phyloP scores from a whole-genome alignment of 2,329 filamentous ascomycete genomes.

The Spiromastix sp. region DNA sequence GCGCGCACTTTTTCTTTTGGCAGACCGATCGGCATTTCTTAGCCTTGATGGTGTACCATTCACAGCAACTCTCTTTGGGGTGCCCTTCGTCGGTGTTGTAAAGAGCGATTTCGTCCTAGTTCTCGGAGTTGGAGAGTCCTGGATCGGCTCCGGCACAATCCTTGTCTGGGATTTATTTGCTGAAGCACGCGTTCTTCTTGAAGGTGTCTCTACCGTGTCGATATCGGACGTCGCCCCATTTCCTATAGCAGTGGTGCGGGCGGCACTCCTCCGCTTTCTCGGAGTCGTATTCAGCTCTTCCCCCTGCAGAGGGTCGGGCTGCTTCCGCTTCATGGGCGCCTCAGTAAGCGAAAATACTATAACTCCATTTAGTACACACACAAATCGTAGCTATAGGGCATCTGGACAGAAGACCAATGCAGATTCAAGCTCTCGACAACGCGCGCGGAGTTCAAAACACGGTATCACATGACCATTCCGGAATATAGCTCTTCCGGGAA shows the following conservation, averaged over 20 bases:
- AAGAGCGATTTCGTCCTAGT: conserved; percentile 28
- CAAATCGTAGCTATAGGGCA: too few relatives aligned
- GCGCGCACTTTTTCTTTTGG: conserved; percentile 72
- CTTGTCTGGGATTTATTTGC: conserved; percentile 20
- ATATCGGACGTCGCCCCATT: conserved; percentile 13
- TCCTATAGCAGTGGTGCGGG: conserved; percentile 15
- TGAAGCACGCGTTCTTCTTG: conserved; percentile 19
- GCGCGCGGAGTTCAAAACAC: too few relatives aligned
- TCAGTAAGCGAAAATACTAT: background rate
- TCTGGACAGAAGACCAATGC: too few relatives aligned
- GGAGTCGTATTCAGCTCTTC: conserved; percentile 28
- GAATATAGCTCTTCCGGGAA: too few relatives aligned
- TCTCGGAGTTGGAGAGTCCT: conserved; percentile 28
- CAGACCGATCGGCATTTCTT: conserved; percentile 71
- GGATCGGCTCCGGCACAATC: conserved; percentile 23
- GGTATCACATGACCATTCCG: too few relatives aligned
- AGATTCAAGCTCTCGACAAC: too few relatives aligned
- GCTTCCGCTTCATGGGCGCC: conserved; percentile 31
- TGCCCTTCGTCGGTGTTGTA: conserved; percentile 29
- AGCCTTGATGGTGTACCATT: conserved; percentile 50
- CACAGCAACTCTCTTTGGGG: conserved; percentile 4
- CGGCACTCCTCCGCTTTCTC: conserved; percentile 25
- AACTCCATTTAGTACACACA: too few relatives aligned
- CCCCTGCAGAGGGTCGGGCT: conserved; percentile 24
- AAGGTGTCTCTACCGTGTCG: conserved; percentile 15